Base-by-base conservation (phyloP, 768 basidiomycete species). In the Floccularia luteovirens region DNA sequence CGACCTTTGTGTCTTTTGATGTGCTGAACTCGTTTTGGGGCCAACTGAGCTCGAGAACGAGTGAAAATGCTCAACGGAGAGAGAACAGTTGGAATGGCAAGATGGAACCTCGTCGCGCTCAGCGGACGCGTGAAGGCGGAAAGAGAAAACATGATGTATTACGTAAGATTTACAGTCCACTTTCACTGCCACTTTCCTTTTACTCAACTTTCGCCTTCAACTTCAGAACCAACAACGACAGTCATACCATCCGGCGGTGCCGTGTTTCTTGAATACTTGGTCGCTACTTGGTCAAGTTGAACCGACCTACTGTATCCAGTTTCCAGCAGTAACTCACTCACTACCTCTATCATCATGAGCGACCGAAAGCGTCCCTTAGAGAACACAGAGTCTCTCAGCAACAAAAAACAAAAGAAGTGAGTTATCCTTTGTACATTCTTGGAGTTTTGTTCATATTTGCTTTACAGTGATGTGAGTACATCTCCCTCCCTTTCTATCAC, bases 1-100 rank as follows among this genome's bases (percentile, higher is more conserved):
- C 82, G 74, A 38, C 92, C 93, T 59, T 96, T 96, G 64, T 94
- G 91, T 8, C 89, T 77, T 59, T 88, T 90, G 50, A 86, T 67
- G 56, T 88, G 82, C 59, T 90, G 83, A 43, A 90, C 81, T 44
- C 81, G 70, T 30, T 81, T 75, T 3, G 94, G 94, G 2, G 90
- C 90, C 20, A 97, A 78, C 48, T 82, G 77, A 24, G 68, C 59
- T 24, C 78, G 72, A n/a, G 54, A 62, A 36, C 74, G 63, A 28
- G 64, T 56, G 47, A 72, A 68, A 20, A 72, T 31, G 21, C 52
- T 59, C 36, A 64, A 43, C 6, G 63, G 58, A 19, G 57, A 50
- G 41, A 62, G 53, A 5, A 55, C 51, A 14, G 58, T 56, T 1
- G 54, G 42, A 28, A 28, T 14, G 17, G 50, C 46, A 12, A 36